phyloP scores from a whole-genome alignment of 2,329 filamentous ascomycete genomes.

The Nigrospora sphaerica region DNA sequence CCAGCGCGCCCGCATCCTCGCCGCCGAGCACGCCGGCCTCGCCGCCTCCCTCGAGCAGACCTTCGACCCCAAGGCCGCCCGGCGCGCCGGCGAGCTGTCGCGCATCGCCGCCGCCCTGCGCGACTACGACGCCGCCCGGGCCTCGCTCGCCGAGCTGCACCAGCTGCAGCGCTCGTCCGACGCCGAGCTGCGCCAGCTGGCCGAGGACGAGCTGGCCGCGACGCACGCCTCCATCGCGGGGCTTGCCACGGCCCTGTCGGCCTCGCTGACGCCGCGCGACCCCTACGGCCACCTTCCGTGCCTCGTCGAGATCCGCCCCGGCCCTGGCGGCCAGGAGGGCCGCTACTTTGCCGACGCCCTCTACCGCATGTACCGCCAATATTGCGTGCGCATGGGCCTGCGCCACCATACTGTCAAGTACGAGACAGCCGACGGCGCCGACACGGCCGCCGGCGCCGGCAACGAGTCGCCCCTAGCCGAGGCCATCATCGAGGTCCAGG shows the following conservation, averaged over 20 bases:
- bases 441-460: constrained; percentile 39
- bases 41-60: constrained; percentile 38
- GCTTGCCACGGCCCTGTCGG: constrained; percentile 63
- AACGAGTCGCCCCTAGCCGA: constrained; percentile 70
- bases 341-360: constrained; percentile 83
- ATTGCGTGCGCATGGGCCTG: constrained; percentile 64
- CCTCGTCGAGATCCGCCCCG: constrained; percentile 84
- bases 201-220: constrained; percentile 71
- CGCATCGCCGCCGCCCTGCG: constrained; percentile 49
- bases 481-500: constrained; percentile 77
- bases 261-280: constrained; percentile 76
- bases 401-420: constrained; percentile 68
- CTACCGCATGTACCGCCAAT: constrained; percentile 81
- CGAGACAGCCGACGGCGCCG: constrained; percentile 60
- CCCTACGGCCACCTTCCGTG: constrained; percentile 87
- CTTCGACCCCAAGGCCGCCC: constrained; percentile 52
- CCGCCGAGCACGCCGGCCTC: constrained; percentile 51
- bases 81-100: constrained; percentile 54
- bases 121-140: constrained; percentile 49
- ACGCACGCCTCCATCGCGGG: constrained; percentile 55
- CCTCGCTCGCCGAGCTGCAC: constrained; percentile 46
- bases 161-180: constrained; percentile 45
- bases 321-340: constrained; percentile 86
- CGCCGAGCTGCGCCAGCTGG: constrained; percentile 67
- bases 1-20: constrained; percentile 49